phyloP scores from a whole-genome alignment of 768 basidiomycete genomes.

The Trametes maxima region DNA sequence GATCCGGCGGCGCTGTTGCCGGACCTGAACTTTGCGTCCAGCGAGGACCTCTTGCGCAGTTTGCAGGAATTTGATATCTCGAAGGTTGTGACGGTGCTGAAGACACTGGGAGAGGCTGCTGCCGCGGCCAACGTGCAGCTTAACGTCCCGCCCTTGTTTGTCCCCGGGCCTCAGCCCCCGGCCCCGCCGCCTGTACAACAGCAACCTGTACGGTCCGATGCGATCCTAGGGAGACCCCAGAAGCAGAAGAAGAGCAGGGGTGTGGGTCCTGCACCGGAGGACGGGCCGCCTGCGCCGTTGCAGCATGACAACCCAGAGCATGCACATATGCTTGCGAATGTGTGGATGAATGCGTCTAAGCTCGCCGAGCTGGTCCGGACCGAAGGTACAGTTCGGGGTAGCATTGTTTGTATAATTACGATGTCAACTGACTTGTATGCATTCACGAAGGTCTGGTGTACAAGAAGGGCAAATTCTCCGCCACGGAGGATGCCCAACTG shows the following conservation, averaged over 20 bases:
- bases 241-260: constrained; percentile 34
- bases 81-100: constrained; percentile 69
- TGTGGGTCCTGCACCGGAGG: not conserved
- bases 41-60: constrained; percentile 73
- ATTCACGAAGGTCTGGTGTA: constrained; percentile 67
- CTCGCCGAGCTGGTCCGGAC: constrained; percentile 67
- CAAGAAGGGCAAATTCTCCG: constrained; percentile 87
- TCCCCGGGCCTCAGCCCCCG: constrained; percentile 31
- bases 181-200: constrained; percentile 43
- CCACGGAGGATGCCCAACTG: constrained; percentile 71
- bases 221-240: constrained; percentile 44
- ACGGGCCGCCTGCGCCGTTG: constrained; percentile 11
- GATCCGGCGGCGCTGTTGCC: constrained; percentile 32
- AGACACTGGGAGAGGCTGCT: constrained; percentile 62
- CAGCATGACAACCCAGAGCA: constrained; percentile 52
- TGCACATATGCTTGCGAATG: constrained; percentile 70
- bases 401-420: not conserved
- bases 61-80: constrained; percentile 74
- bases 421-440: not conserved
- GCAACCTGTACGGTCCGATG: constrained; percentile 45
- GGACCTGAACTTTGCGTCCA: constrained; percentile 52
- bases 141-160: constrained; percentile 26
- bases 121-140: constrained; percentile 43
- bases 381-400: constrained; percentile 51
- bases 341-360: constrained; percentile 75